Evolutionary conservation across 2,329 filamentous ascomycete genomes (phyloP), one percentile per base, ranked within the genome.

Genomic region (Monascus ruber): DNA sequence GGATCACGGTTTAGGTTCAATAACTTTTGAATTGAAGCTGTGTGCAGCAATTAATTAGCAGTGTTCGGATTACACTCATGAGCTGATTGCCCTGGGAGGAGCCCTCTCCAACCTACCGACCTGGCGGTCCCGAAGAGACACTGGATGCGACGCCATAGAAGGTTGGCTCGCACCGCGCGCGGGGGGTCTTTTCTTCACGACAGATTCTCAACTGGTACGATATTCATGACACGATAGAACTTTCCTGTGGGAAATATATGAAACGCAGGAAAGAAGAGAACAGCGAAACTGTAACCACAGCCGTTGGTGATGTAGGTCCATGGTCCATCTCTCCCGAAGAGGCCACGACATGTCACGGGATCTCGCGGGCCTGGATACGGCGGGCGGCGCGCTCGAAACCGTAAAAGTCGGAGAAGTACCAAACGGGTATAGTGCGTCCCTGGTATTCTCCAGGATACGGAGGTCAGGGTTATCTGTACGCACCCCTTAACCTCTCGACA

Each of bases 1-100:
- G 66, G 61, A 31, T 77, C 73, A 55, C 91, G 81, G 65, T 98
- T 98, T 50, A 98, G 72, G 62, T 95, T 96, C 50, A 98, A 77
- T 55, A 98, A 87, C 65, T 86, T 89, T 70, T 94, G 87, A 55
- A 98, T 86, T 11, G 89, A 89, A 36, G 83, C 88, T 94, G 48
- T 31, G 48, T 33, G 5, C n/a, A 7, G 36, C 45, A 10, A 10
- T 27, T 24, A 24, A 6, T 25, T 32, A 9, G n/a, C 24, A 41
- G 32, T 31, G 10, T 24, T 24, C 24, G 33, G 17, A 17, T 17
- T 17, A 17, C 17, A 17, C 17, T 17, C 17, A 17, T 24, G 6
- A 25, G 34, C 24, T 3, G 5, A 8, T 11, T 32, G 36, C 38
- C 33, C 34, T 34, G 53, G 31, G 53, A 39, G 25, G 42, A 40